Percentiles rank a stretch among this genome's conserved stretches.
These are phyloP conservation scores for Myriosclerotinia duriaeana DNA, from an alignment of 2,329 filamentous ascomycete species.

Conservation along the genomic window DNA sequence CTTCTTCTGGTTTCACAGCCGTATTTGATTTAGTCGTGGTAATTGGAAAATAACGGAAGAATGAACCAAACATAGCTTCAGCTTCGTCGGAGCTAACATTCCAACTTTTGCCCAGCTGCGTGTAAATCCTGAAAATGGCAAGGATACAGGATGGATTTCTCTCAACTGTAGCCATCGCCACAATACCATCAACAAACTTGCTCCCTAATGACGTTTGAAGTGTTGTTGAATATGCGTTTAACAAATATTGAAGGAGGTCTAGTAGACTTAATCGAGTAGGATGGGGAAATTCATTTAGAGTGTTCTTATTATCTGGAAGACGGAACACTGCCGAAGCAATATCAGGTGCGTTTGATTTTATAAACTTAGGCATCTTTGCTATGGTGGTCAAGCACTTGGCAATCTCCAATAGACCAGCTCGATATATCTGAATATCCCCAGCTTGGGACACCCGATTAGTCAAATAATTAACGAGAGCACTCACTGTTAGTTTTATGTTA, in stretches of 20 bases:
- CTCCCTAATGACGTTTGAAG: slow-evolving; percentile 30
- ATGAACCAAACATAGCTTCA: slow-evolving; percentile 35
- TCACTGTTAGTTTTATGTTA: slow-evolving; percentile 26
- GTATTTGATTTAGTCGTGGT: slow-evolving; percentile 28
- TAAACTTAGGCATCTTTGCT: slow-evolving; percentile 20
- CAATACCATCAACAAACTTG: slow-evolving; percentile 32
- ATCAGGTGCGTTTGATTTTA: slow-evolving; percentile 8
- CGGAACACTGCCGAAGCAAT: slow-evolving; percentile 14
- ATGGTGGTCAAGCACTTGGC: slow-evolving; percentile 19
- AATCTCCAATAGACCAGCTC: slow-evolving; percentile 23
- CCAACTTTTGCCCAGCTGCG: slow-evolving; percentile 32
- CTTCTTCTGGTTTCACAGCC: slow-evolving; percentile 26
- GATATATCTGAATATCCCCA: slow-evolving; percentile 20
- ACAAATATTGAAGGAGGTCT: slow-evolving; percentile 29
- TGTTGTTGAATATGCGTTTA: slow-evolving; percentile 25
- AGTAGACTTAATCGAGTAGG: slow-evolving; percentile 32
- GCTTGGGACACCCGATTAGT: slow-evolving; percentile 20
- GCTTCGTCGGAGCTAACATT: slow-evolving; percentile 24
- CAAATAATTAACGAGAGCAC: slow-evolving; percentile 32
- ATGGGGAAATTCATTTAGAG: slow-evolving; percentile 26
- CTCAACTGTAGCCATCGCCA: slow-evolving; percentile 34
- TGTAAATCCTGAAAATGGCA: slow-evolving; percentile 35
- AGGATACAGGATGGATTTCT: slow-evolving; percentile 36
- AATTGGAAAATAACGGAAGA: slow-evolving; percentile 38
- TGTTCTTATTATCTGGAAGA: slow-evolving; percentile 15